Base-by-base conservation (phyloP, 176 grass and related monocot species). In the Sorghum bicolor region DNA sequence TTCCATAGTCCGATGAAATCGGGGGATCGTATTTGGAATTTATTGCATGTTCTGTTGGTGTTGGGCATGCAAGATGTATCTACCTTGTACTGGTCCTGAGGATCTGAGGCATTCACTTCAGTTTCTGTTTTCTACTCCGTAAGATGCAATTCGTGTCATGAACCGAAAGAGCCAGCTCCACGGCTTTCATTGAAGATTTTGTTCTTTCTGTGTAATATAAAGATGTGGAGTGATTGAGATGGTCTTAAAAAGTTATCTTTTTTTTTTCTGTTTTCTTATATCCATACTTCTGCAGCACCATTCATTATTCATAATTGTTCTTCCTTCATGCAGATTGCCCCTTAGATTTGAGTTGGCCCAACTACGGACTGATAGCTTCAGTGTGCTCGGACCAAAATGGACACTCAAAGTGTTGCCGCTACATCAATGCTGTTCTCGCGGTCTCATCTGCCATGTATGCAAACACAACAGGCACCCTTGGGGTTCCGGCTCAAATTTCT, bases 311-410 rank as follows among this genome's bases (percentile, higher is more conserved):
- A 39, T 40, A 34, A 76, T 75, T 33, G 3, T 63, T 76, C 38
- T 85, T 73, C 83, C 0, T 38, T 69, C 17, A 52, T 67, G 84
- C 87, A 98, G 96, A 98, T 37, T 98, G 96, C 36, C 96, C 96
- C 12, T 67, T 98, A 71, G 93, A 93, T 95, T 91, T 91, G 77
- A 92, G 87, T 34, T 98, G 96, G 96, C 88, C 86, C 22, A 95
- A 95, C 81, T 98, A 91, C 0, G 37, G n/a, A 10, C 14, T 81
- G 84, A 89, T 94, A 82, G 88, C 90, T 36, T 95, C 90, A 5
- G 63, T 90, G 48, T 98, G 96, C 84, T 91, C 87, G 33, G 89
- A 98, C 72, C 78, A 93, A 85, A 90, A 71, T 80, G 87, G 74
- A 16, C 85, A 83, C 82, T 85, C 91, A 38, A 88, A 83, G 67